Base-by-base conservation (phyloP, 225 moss, liverwort and hornwort species). In the Physcomitrellopsis africana region DNA sequence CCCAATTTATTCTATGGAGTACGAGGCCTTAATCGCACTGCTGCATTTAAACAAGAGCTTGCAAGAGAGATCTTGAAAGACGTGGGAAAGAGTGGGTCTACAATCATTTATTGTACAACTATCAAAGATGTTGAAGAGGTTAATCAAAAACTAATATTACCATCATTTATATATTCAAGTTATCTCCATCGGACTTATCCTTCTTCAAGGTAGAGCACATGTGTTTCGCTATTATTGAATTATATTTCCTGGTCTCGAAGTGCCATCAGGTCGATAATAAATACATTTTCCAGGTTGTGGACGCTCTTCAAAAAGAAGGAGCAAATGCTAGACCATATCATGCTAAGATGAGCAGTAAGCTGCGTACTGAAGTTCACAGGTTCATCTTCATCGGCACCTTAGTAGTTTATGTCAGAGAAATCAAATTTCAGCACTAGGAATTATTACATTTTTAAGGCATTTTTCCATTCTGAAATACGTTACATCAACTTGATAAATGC, bases 61-160 rank as follows among this genome's bases (percentile, higher is more conserved):
- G 91, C 92, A 24, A 83, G 62, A 73, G 91, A 91, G 68, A 87
- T 94, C 41, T 66, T 89, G 72, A 81, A 94, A 79, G 94, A 91
- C 42, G 78, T 87, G 45, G 86, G 85, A 44, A 89, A 78, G 78
- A 89, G 91, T 72, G 94, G 96, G 48, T 97, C 92, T 1, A 94
- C 94, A 17, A 91, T 97, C 29, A 86, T 97, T n/a, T 97, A 94
- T 80, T 94, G 94, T 74, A 94, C 92, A 45, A 97, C 91, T 63
- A 82, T 97, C 59, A 92, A 91, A 76, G 94, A 94, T 80, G 90
- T 97, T 64, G 83, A 82, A 68, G 96, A 90, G 91, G 95, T 95
- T n/a, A 67, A n/a, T 41, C 19, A 23, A 13, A 41, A 67, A 67
- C 47, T 46, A 44, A 8, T n/a, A 12, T 14, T 43, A n/a, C 4